These are phyloP conservation scores for Fusarium praegraminearum DNA, from an alignment of 2,329 filamentous ascomycete species.

Conservation along the genomic window DNA sequence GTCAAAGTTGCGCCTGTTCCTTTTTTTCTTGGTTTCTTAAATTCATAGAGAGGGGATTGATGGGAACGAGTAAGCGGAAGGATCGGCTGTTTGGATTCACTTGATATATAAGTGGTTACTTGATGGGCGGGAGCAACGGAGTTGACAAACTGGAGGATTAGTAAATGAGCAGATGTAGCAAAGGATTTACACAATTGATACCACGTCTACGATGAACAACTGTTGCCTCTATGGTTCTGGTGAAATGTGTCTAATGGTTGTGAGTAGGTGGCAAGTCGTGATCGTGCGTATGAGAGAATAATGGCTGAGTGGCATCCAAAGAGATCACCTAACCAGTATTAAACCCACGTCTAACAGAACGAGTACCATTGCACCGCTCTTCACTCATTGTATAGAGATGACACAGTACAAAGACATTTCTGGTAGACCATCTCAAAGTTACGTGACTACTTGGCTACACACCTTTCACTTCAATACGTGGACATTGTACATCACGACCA, in stretches of 20 bases:
- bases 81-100: constrained; percentile 29
- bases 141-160: constrained; percentile 25
- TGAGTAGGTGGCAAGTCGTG: neutral
- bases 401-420: neutral
- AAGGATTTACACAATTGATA: constrained; percentile 44
- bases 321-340: neutral
- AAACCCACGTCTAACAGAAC: neutral
- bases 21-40: constrained; percentile 20
- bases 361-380: neutral
- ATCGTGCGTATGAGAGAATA: neutral
- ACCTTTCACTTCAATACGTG: neutral
- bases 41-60: constrained; percentile 3
- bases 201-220: constrained; percentile 31
- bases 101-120: constrained; percentile 17
- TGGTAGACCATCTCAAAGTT: neutral
- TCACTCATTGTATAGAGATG: neutral
- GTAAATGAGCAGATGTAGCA: constrained; percentile 34
- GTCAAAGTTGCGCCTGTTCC: constrained; percentile 13
- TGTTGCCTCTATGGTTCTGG: neutral
- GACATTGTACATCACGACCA: neutral
- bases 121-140: constrained; percentile 18
- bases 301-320: neutral
- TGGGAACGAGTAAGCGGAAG: neutral
- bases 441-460: neutral
- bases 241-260: neutral